Evolutionary conservation across 1,284 basidiomycete genomes (phyloP), one percentile per base, ranked within the genome.

Genomic region (Ceratobasidium sp.): DNA sequence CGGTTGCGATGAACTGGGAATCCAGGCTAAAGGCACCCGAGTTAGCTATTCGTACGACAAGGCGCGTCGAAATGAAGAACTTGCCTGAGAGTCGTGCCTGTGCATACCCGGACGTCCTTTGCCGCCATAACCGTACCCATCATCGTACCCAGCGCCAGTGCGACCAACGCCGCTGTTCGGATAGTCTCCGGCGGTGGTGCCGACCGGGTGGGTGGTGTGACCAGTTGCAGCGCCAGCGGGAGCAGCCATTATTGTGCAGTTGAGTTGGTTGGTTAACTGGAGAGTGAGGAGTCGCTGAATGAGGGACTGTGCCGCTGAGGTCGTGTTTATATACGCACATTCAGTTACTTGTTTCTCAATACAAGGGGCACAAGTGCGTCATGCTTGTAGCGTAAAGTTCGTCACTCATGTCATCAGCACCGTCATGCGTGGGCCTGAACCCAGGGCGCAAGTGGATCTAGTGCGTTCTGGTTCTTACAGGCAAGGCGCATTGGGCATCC

Each of bases 61-160:
- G 1, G 52, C 6, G 7, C n/a, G n/a, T n/a, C n/a, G n/a, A n/a
- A 22, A 32, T 15, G 7, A 29, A 32, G 10, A 20, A 34, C 64
- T 8, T 52, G 47, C 64, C 64, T 67, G 64, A 0, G 64, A 67
- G 29, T 67, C 64, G 29, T 25, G 64, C 2, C 31, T 50, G 27
- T 22, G 45, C 20, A 67, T 10, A 40, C 64, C 64, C 10, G 64
- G 64, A 32, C 64, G 64, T 17, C 25, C 34, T 7, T 50, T n/a
- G 27, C 38, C 50, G 32, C 49, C 57, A 32, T 40, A 40, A 8
- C 57, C 60, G 34, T 65, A 22, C 15, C 60, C 49, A 29, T 17
- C 5, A 15, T 38, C 22, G 22, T 27, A 17, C n/a, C 15, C 15
- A 10, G 27, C 8, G n/a, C 42, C 42, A 15, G 42, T 32, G 13